Percentiles rank a stretch among this genome's conserved stretches.
Conservation (phyloP, 2,329 filamentous ascomycete genomes). For the Cercospora sp. region DNA sequence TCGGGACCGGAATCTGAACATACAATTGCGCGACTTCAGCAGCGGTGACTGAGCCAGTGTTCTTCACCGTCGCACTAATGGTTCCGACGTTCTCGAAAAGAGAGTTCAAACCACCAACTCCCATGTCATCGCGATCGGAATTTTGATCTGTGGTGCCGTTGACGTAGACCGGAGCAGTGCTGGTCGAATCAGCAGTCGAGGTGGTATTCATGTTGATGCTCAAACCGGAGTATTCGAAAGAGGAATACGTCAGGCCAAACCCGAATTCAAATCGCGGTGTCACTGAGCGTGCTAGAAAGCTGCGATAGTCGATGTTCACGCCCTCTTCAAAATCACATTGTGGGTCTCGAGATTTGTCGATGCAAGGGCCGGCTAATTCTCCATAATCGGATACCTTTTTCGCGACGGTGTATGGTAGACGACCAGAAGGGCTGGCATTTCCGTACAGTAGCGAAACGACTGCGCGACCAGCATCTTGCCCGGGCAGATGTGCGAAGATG, state of each 20-base stretch:
- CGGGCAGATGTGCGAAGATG: conserved; percentile 64
- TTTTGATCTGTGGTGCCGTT: conserved; percentile 37
- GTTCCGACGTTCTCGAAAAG: conserved; percentile 55
- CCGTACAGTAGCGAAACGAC: conserved; percentile 61
- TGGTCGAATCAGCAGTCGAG: conserved; percentile 27
- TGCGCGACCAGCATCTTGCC: conserved; percentile 62
- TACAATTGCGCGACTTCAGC: conserved; percentile 57
- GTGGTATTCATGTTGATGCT: conserved; percentile 33
- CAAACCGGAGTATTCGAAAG: conserved; percentile 39
- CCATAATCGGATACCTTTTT: conserved; percentile 59
- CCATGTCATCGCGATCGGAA: conserved; percentile 26
- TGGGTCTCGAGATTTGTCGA: conserved; percentile 29
- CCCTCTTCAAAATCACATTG: conserved; percentile 41
- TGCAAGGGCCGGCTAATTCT: conserved; percentile 41
- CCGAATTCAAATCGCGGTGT: conserved; percentile 41
- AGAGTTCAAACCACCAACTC: conserved; percentile 33
- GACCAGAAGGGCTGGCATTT: conserved; percentile 57
- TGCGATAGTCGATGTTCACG: conserved; percentile 43
- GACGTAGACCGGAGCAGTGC: conserved; percentile 31
- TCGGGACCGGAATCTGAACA: conserved; percentile 43
- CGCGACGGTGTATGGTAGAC: conserved; percentile 64
- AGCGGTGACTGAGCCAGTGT: conserved; percentile 52
- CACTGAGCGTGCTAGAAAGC: conserved; percentile 37
- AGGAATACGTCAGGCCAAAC: conserved; percentile 43
- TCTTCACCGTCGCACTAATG: conserved; percentile 53